These are phyloP conservation scores for Leucosporidium scottii DNA, from an alignment of 768 basidiomycete genomes.

Conservation along the genomic window DNA sequence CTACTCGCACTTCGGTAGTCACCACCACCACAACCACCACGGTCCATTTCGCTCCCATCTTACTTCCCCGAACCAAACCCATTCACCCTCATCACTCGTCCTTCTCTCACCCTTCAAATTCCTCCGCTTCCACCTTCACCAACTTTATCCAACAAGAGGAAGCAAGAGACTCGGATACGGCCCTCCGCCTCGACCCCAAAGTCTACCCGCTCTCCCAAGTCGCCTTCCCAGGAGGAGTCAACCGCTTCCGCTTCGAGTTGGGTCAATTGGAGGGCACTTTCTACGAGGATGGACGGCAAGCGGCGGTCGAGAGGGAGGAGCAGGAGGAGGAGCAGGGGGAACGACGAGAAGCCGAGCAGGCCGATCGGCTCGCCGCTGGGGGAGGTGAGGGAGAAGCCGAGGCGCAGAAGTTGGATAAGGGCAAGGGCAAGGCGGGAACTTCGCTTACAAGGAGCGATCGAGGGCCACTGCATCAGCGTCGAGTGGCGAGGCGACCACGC, in stretches of 20 bases:
- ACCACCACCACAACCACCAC: constrained; percentile 30
- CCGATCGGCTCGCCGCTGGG: too few relatives aligned
- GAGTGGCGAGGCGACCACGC: too few relatives aligned
- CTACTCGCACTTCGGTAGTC: constrained; percentile 14
- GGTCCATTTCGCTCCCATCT: constrained; percentile 31
- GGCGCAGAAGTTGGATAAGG: constrained; percentile 1
- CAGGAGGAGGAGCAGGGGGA: background rate
- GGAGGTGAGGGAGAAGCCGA: background rate
- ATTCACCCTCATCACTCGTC: constrained; percentile 6
- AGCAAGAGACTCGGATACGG: background rate
- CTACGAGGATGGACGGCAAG: background rate
- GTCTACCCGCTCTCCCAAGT: constrained; percentile 27
- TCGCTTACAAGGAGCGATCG: too few relatives aligned
- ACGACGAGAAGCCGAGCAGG: too few relatives aligned
- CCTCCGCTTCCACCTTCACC: background rate
- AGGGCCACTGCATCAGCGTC: too few relatives aligned
- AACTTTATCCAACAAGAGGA: constrained; percentile 1
- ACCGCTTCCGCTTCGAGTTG: constrained; percentile 8
- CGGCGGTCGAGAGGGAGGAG: background rate
- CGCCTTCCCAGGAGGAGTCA: constrained; percentile 3
- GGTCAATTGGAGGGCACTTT: constrained; percentile 19
- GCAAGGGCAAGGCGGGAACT: constrained; percentile 12
- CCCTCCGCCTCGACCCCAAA: constrained; percentile 14
- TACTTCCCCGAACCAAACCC: constrained; percentile 12
- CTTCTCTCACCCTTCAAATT: background rate